Base-by-base conservation (phyloP, 768 basidiomycete species). In the Termitomyces sp. region DNA sequence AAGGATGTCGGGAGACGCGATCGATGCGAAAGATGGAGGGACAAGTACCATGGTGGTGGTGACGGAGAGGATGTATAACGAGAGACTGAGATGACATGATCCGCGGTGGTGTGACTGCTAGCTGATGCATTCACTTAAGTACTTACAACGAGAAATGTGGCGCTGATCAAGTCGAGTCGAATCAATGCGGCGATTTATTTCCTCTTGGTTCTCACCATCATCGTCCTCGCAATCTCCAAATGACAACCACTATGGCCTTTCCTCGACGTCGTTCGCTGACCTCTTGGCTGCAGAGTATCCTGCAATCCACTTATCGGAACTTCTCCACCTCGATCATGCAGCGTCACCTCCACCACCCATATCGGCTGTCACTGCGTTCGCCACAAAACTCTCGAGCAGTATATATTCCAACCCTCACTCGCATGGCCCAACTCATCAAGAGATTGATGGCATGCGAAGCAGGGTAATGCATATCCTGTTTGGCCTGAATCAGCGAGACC, bases 281-380 rank as follows among this genome's bases (percentile, higher is more conserved):
- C 59, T 63, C 44, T 5, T 63, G 13, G 41, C 41, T 5, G 26
- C 56, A 38, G 63, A 63, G 49, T 63, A 63, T 16, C 60, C 63
- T n/a, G 60, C 60, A 0, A 47, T 63, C 2, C 47, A 51, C n/a
- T 58, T 55, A 28, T 56, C 57, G 18, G 54, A 61, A 40, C 59
- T 63, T n/a, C 55, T 63, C 40, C 60, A 63, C 28, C 59, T 63
- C 44, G 63, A 63, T 48, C 59, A 63, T 58, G 63, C 63, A 20
- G 63, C 63, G 13, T 61, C 63, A 36, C 63, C 59, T 9, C 63
- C 63, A 23, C 59, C 63, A 23, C 63, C 63, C 8, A 53, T 58
- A 8, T 63, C 63, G 10, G 53, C 63, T 4, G 51, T 63, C 30
- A 46, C 57, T 18, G 46, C 59, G 7, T 58, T 63, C 36, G 46